Conservation (phyloP, 2,329 filamentous ascomycete species). For the Colletotrichum graminicola region DNA sequence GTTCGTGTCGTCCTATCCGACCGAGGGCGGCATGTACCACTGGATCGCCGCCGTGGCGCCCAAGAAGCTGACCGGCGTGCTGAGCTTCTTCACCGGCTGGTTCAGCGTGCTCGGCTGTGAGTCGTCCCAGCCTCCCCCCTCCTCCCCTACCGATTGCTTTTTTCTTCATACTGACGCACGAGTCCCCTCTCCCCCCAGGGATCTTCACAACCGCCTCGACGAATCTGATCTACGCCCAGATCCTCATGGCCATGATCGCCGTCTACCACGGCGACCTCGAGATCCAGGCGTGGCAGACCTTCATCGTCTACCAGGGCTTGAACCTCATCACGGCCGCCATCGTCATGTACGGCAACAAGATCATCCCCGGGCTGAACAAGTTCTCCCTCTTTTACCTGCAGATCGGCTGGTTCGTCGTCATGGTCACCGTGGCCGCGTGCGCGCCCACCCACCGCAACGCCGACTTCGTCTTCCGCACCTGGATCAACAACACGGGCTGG, state of each 20-base stretch:
- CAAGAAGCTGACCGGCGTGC: constrained; percentile 51
- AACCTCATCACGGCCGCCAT: constrained; percentile 58
- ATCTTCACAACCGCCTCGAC: constrained; percentile 60
- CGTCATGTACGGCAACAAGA: constrained; percentile 61
- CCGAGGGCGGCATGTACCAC: constrained; percentile 64
- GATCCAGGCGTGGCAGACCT: constrained; percentile 62
- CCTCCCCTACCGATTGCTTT: background rate
- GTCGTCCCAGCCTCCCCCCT: background rate
- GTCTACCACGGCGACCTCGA: constrained; percentile 55
- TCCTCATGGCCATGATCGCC: constrained; percentile 57
- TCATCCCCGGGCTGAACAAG: constrained; percentile 58
- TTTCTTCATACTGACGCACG: background rate
- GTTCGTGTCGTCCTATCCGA: constrained; percentile 62
- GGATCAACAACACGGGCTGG: constrained; percentile 67
- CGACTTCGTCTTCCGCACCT: constrained; percentile 65
- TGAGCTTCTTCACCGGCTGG: constrained; percentile 61
- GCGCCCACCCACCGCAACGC: constrained; percentile 58
- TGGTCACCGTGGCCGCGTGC: constrained; percentile 61
- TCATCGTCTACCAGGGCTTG: constrained; percentile 57
- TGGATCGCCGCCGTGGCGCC: constrained; percentile 63
- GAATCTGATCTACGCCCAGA: constrained; percentile 58
- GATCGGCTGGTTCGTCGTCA: constrained; percentile 60
- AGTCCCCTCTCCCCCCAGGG: constrained; percentile 46
- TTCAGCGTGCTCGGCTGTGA: constrained; percentile 55
- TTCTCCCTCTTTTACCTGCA: constrained; percentile 61